Evolutionary conservation across 768 basidiomycete species (phyloP).

Genomic region (Lactarius psammicola): DNA sequence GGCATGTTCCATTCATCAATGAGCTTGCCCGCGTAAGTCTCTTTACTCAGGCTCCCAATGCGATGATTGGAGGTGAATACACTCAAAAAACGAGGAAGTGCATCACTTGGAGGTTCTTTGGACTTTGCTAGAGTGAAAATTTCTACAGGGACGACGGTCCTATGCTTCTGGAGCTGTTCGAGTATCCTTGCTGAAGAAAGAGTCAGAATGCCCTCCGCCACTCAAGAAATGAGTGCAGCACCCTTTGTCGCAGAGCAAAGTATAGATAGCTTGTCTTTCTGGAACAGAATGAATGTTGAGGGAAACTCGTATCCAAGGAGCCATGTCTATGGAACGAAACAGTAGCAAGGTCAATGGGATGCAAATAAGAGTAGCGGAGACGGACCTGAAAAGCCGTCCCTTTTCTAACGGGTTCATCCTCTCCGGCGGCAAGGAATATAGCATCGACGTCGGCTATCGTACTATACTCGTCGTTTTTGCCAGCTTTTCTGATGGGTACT

Average conservation of each 20-base stretch:
- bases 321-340: slow-evolving; percentile 67
- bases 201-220: slow-evolving; percentile 4
- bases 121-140: slow-evolving; percentile 76
- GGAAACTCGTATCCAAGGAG: slow-evolving; percentile 97
- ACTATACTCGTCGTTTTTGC: slow-evolving; percentile 67
- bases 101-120: slow-evolving; percentile 74
- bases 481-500: slow-evolving; percentile 51
- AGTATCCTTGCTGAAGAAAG: slow-evolving; percentile 72
- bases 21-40: slow-evolving; percentile 81
- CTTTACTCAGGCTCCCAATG: slow-evolving; percentile 78
- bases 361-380: slow-evolving; percentile 29
- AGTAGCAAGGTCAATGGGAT: slow-evolving; percentile 12
- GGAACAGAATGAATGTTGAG: slow-evolving; percentile 84
- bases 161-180: slow-evolving; percentile 64
- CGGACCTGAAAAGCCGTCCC: slow-evolving; percentile 87
- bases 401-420: slow-evolving; percentile 90
- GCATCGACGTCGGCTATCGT: slow-evolving; percentile 68
- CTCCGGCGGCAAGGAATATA: slow-evolving; percentile 70
- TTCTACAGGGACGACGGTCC: slow-evolving; percentile 62
- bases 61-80: slow-evolving; percentile 59
- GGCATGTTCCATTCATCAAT: slow-evolving; percentile 79
- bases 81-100: slow-evolving; percentile 61
- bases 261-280: slow-evolving; percentile 71
- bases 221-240: slow-evolving; percentile 35
- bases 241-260: slow-evolving; percentile 90